Evolutionary conservation across 768 basidiomycete species (phyloP).

Genomic region (Sarcomyxa edulis): DNA sequence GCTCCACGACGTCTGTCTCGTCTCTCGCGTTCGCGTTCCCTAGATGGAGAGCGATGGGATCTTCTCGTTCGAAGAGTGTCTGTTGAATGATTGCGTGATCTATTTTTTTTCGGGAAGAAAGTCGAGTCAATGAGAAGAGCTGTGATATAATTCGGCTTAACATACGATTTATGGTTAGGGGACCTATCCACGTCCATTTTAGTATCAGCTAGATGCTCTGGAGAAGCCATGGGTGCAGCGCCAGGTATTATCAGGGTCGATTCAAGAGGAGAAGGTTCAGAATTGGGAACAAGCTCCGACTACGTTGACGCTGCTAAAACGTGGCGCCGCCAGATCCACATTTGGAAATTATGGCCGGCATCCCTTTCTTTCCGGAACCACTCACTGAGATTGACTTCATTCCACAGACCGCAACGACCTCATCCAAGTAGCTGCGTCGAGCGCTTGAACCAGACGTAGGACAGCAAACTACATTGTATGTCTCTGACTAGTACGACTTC

Average conservation of each 20-base stretch:
- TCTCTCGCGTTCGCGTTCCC: conserved; percentile 53
- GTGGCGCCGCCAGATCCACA: too few species aligned
- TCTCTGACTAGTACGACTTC: too few species aligned
- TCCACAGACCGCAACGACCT: too few species aligned
- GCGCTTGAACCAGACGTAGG: too few species aligned
- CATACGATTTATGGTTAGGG: conserved; percentile 58
- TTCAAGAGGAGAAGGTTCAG: conserved; percentile 47
- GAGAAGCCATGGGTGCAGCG: too few species aligned
- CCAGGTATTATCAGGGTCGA: too few species aligned
- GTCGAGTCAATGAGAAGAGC: conserved; percentile 2
- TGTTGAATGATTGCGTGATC: conserved; percentile 70
- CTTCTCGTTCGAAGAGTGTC: conserved; percentile 70
- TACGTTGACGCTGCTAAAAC: background rate
- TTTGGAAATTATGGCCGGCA: too few species aligned
- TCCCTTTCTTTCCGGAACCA: too few species aligned
- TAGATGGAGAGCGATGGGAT: conserved; percentile 69
- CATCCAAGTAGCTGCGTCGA: too few species aligned
- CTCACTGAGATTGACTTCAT: too few species aligned
- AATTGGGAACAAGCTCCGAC: conserved; percentile 4
- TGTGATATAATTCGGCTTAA: conserved; percentile 10
- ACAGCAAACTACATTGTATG: too few species aligned
- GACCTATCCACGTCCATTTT: conserved; percentile 65
- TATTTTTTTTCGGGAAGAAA: conserved; percentile 22
- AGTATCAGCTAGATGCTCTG: too few species aligned
- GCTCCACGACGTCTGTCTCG: conserved; percentile 47